Evolutionary conservation across 768 basidiomycete genomes (phyloP).

Genomic region (Boletus insuetus): DNA sequence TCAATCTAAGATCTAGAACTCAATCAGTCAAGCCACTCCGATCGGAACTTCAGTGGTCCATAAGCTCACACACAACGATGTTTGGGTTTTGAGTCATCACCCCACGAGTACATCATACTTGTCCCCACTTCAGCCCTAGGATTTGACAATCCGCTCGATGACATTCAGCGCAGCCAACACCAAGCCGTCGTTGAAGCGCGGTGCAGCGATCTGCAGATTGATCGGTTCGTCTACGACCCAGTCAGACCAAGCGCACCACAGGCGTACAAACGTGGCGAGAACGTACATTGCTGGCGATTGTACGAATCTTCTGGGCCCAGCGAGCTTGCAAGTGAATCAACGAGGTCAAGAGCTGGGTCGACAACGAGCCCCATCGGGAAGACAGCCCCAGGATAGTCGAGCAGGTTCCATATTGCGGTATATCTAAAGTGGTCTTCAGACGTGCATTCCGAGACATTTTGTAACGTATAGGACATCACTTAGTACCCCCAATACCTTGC

Average conservation of each 20-base stretch:
- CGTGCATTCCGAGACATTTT: not conserved
- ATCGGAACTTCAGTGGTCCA: too few species aligned
- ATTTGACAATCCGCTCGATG: conserved; percentile 25
- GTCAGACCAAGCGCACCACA: not conserved
- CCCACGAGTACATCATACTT: too few species aligned
- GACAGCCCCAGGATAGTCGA: conserved; percentile 43
- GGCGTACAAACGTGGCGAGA: not conserved
- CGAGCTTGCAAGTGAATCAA: conserved; percentile 3
- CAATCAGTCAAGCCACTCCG: too few species aligned
- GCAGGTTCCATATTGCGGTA: conserved; percentile 42
- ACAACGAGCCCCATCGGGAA: conserved; percentile 41
- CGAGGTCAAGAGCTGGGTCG: conserved; percentile 26
- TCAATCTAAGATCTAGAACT: too few species aligned
- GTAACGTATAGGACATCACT: not conserved
- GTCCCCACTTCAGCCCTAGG: not conserved
- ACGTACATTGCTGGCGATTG: conserved; percentile 19
- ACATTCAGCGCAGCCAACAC: conserved; percentile 25
- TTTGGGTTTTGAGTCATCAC: too few species aligned
- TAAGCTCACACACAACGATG: too few species aligned
- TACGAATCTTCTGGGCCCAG: conserved; percentile 22
- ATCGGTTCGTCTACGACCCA: conserved; percentile 22
- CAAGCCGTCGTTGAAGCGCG: conserved; percentile 27
- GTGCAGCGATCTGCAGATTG: conserved; percentile 21
- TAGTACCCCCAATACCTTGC: conserved; percentile 35
- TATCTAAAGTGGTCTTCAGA: conserved; percentile 26